These are phyloP conservation scores for Talaromyces sp. DNA, from an alignment of 2,329 filamentous ascomycete species.

Conservation along the genomic window DNA sequence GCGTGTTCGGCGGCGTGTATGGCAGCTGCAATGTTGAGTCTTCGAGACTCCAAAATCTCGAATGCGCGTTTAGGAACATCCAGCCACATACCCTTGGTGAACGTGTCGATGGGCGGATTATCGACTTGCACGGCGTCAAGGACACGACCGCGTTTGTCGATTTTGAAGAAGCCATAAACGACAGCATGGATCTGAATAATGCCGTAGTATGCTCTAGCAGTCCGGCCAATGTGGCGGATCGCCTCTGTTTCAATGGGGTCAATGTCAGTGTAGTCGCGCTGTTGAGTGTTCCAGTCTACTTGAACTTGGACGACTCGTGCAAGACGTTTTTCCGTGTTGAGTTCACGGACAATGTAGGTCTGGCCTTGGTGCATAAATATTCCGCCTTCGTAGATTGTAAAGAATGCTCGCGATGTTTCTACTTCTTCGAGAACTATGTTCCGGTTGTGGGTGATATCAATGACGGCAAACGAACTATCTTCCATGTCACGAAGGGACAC, in stretches of 20 bases:
- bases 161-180: slow-evolving; percentile 95
- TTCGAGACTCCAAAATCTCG: slow-evolving; percentile 68
- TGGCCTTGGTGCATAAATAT: slow-evolving; percentile 97
- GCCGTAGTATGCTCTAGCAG: slow-evolving; percentile 76
- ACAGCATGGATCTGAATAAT: slow-evolving; percentile 79
- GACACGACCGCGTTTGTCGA: slow-evolving; percentile 80
- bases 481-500: slow-evolving; percentile 87
- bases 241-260: slow-evolving; percentile 90
- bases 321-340: slow-evolving; percentile 73
- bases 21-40: slow-evolving; percentile 77
- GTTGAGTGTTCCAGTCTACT: slow-evolving; percentile 91
- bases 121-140: slow-evolving; percentile 90
- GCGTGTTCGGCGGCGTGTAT: slow-evolving; percentile 96
- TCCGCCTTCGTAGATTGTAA: slow-evolving; percentile 93
- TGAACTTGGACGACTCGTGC: slow-evolving; percentile 85
- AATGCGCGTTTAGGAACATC: slow-evolving; percentile 79
- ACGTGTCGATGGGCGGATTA: slow-evolving; percentile 82
- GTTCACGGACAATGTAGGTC: slow-evolving; percentile 87
- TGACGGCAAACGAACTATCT: slow-evolving; percentile 89
- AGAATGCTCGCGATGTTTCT: slow-evolving; percentile 92
- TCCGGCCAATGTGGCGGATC: slow-evolving; percentile 64
- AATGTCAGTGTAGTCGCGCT: slow-evolving; percentile 90
- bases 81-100: slow-evolving; percentile 91
- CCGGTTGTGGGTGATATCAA: slow-evolving; percentile 74
- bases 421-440: slow-evolving; percentile 91